Base-by-base conservation (phyloP, 371 early-diverging fungal species). In the Mortierella sp. region DNA sequence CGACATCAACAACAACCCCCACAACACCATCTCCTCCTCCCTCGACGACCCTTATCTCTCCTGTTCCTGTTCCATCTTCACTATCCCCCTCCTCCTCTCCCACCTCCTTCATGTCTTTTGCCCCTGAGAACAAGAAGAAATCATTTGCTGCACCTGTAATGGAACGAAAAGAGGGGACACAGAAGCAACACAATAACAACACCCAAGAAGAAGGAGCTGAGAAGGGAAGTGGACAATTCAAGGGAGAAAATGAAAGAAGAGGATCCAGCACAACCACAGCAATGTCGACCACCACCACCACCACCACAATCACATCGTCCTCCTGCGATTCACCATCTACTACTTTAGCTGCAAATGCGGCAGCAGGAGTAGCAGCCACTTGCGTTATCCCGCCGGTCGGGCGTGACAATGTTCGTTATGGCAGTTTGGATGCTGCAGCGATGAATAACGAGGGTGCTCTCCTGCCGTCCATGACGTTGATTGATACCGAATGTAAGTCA, bases 371-470 rank as follows among this genome's bases (percentile, higher is more conserved):
- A 29, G 37, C 34, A 58, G 14, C 53, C 13, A 37, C n/a, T 5
- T 40, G 66, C 53, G 31, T 41, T n/a, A 52, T 64, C 73, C 61
- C 68, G 61, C 68, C 44, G 19, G 39, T 48, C 26, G 63, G 55
- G 37, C 67, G 67, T 13, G 47, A 45, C 43, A 64, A 52, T 48
- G 43, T 37, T n/a, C 40, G 61, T 19, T 68, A 74, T 40, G 55
- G 63, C n/a, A 74, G 74, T 24, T 24, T 74, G 63, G 61, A 74
- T 61, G 68, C 72, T 19, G 72, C 52, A 1, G 72, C 72, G 1
- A 16, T 72, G 44, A 48, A 31, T 16, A 50, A 64, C 16, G 29
- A 64, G 7, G 34, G 53, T 29, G 37, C 43, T 31, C 70, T 70
- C 31, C 53, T 44, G 40, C 50, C 68, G 9, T 61, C 2, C 47